phyloP scores from a whole-genome alignment of 2,329 filamentous ascomycete genomes.

The Aureobasidium sp. region DNA sequence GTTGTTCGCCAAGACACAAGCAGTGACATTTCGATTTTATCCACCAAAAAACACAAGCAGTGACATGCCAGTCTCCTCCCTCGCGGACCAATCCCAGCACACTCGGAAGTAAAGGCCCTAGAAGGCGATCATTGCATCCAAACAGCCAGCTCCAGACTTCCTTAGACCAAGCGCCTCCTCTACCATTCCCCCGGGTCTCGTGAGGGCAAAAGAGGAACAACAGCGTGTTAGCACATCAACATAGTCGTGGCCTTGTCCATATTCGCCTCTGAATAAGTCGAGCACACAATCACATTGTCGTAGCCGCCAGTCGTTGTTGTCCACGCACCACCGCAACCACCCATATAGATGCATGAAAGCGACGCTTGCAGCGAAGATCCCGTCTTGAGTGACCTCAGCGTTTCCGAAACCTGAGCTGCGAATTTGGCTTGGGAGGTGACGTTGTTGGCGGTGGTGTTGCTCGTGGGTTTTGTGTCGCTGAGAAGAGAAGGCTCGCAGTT shows the following conservation, averaged over 20 bases:
- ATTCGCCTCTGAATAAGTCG: conserved; percentile 2
- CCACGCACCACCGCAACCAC: not conserved
- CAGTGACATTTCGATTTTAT: no score
- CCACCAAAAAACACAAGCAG: no score
- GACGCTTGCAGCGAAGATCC: not conserved
- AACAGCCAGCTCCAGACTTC: no score
- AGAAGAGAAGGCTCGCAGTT: conserved; percentile 35
- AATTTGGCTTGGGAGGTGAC: conserved; percentile 23
- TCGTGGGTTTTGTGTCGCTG: conserved; percentile 30
- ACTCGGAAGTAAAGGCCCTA: no score
- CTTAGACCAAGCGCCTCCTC: no score
- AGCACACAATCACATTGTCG: conserved; percentile 11
- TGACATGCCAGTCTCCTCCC: no score
- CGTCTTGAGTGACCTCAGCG: no score
- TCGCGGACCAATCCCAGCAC: no score
- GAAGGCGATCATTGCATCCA: no score
- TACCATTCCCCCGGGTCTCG: not conserved
- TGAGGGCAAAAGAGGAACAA: no score
- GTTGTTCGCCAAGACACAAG: no score
- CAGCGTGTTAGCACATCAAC: conserved; percentile 1
- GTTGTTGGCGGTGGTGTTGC: conserved; percentile 4
- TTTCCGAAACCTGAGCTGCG: conserved; percentile 17
- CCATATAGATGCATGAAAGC: not conserved
- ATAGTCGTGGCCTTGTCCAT: conserved; percentile 6
- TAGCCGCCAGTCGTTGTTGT: not conserved